Conservation (phyloP, 2,329 filamentous ascomycete species). For the Colletotrichum sp. region DNA sequence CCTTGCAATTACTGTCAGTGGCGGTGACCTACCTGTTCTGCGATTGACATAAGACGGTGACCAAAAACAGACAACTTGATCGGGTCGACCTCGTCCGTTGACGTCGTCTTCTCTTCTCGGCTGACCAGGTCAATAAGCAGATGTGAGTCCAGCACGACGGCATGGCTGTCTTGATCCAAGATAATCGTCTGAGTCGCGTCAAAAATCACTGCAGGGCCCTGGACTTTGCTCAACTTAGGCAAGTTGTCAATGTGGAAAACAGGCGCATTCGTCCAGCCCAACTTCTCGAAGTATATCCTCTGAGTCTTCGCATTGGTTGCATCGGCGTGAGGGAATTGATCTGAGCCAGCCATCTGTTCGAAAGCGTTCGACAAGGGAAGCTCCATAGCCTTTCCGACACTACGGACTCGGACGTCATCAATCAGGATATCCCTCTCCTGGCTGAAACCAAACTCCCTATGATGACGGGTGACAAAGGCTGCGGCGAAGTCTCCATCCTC, state of each 20-base stretch:
- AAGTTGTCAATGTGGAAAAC: not conserved
- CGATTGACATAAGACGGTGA: slow-evolving; percentile 82
- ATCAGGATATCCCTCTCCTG: slow-evolving; percentile 38
- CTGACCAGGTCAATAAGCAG: slow-evolving; percentile 37
- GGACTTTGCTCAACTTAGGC: not conserved
- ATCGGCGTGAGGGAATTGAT: slow-evolving; percentile 24
- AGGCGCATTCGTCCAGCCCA: slow-evolving; percentile 2
- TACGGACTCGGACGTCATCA: slow-evolving; percentile 22
- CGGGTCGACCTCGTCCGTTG: slow-evolving; percentile 68
- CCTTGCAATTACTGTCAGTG: not conserved
- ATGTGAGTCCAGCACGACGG: slow-evolving; percentile 37
- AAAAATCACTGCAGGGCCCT: slow-evolving; percentile 73
- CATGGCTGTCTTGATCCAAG: slow-evolving; percentile 50
- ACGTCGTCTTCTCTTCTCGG: slow-evolving; percentile 52
- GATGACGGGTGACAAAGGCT: slow-evolving; percentile 72
- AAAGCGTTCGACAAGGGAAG: not conserved
- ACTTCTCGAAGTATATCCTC: slow-evolving; percentile 12
- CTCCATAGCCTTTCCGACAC: slow-evolving; percentile 11
- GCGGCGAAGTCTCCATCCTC: slow-evolving; percentile 56
- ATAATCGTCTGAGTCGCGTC: slow-evolving; percentile 79
- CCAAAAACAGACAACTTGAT: slow-evolving; percentile 78
- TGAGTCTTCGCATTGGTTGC: slow-evolving; percentile 73
- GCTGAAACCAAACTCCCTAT: slow-evolving; percentile 75
- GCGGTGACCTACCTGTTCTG: slow-evolving; percentile 55
- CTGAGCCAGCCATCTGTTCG: slow-evolving; percentile 6